Conservation (phyloP, 2,329 filamentous ascomycete species). For the Trichophyton rubrum region DNA sequence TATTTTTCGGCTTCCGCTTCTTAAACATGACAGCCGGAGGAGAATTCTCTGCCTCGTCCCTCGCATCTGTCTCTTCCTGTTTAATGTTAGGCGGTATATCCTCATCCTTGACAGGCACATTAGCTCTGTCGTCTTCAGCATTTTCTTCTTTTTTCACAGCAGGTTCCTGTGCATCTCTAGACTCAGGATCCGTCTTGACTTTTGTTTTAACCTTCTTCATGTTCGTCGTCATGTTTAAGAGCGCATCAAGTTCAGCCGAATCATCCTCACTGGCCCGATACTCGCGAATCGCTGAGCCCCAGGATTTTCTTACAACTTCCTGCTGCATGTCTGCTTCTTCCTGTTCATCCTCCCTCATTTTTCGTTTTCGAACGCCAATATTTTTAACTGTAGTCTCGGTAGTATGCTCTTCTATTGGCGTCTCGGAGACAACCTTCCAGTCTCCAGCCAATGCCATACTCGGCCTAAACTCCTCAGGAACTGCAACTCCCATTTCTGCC, state of each 20-base stretch:
- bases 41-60: conserved; percentile 7
- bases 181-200: conserved; percentile 1
- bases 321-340: conserved; percentile 30
- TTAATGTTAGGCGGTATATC: background rate
- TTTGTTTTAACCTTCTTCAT: conserved; percentile 22
- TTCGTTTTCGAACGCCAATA: conserved; percentile 35
- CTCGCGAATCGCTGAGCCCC: conserved; percentile 31
- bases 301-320: conserved; percentile 29
- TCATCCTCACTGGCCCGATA: conserved; percentile 25
- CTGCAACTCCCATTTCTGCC: conserved; percentile 69
- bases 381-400: conserved; percentile 31
- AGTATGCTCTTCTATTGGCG: conserved; percentile 23
- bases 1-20: conserved; percentile 37
- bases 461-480: conserved; percentile 64
- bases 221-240: conserved; percentile 31
- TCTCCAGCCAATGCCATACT: conserved; percentile 83
- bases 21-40: conserved; percentile 34
- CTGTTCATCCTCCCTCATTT: conserved; percentile 32
- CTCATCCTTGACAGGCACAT: background rate
- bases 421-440: conserved; percentile 59
- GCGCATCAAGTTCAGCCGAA: conserved; percentile 31
- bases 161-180: background rate
- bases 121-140: background rate
- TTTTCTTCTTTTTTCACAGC: background rate
- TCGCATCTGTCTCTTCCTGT: background rate